phyloP scores from a whole-genome alignment of 148 eudicot genomes.

The Hydrangea macrophylla region DNA sequence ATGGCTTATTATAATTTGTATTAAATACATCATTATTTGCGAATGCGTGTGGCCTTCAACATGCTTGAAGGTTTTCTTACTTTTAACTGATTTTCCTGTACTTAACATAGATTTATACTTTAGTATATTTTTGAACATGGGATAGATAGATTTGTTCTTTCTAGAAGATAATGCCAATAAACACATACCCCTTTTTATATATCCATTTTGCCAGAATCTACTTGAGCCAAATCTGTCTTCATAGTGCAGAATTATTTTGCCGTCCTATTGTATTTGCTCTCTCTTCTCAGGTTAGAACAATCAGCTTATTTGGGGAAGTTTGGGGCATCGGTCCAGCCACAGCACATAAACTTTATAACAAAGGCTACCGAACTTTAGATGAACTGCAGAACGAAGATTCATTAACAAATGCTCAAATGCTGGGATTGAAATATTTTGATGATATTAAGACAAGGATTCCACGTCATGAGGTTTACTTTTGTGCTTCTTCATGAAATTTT shows the following conservation, averaged over 20 bases:
- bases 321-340: conserved; percentile 99
- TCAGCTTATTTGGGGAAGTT: conserved; percentile 84
- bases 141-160: background rate
- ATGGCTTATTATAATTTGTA: too few relatives aligned
- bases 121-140: too few relatives aligned
- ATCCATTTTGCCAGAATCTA: background rate
- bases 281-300: conserved; percentile 65
- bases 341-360: conserved; percentile 82
- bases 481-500: conserved; percentile 10
- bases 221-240: background rate
- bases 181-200: background rate
- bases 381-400: conserved; percentile 73
- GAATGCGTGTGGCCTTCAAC: background rate
- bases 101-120: too few relatives aligned
- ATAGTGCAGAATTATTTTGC: background rate
- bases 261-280: background rate
- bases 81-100: background rate
- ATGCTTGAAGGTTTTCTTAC: background rate
- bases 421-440: conserved; percentile 86
- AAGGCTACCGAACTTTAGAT: conserved; percentile 76
- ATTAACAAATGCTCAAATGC: conserved; percentile 59
- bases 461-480: conserved; percentile 68
- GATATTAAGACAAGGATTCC: conserved; percentile 95
- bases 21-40: too few relatives aligned
- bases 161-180: background rate